phyloP scores from a whole-genome alignment of 2,329 filamentous ascomycete genomes.

The Fusarium sp. region DNA sequence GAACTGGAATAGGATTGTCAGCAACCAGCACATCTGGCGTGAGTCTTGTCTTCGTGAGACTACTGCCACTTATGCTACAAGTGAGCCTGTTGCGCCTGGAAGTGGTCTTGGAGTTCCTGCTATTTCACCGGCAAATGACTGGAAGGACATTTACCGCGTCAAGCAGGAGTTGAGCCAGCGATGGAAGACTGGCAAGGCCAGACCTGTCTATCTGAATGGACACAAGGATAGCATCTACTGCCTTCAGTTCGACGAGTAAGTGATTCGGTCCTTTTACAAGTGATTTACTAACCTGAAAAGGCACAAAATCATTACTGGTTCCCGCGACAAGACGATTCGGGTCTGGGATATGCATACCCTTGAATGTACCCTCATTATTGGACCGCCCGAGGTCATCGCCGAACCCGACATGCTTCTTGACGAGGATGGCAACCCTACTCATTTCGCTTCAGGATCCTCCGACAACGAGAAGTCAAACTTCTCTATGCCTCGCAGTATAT shows the following conservation, averaged over 20 bases:
- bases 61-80: constrained; percentile 66
- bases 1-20: constrained; percentile 56
- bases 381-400: constrained; percentile 72
- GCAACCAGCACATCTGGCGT: constrained; percentile 68
- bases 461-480: constrained; percentile 56
- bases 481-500: constrained; percentile 63
- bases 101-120: constrained; percentile 65
- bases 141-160: constrained; percentile 84
- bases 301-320: constrained; percentile 95
- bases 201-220: constrained; percentile 87
- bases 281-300: constrained; percentile 56
- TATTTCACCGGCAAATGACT: constrained; percentile 72
- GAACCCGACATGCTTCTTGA: constrained; percentile 60
- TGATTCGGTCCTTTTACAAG: constrained; percentile 19
- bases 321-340: constrained; percentile 92
- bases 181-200: constrained; percentile 82
- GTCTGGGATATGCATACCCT: constrained; percentile 95
- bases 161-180: constrained; percentile 77
- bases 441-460: constrained; percentile 63
- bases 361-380: constrained; percentile 85
- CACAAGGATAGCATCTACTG: constrained; percentile 98
- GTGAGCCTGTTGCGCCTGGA: constrained; percentile 60
- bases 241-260: constrained; percentile 94
- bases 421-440: constrained; percentile 58
- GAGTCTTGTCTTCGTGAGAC: constrained; percentile 70